Evolutionary conservation across 2,329 filamentous ascomycete genomes (phyloP), one percentile per base, ranked within the genome.

Genomic region (Trichoderma atroviride): DNA sequence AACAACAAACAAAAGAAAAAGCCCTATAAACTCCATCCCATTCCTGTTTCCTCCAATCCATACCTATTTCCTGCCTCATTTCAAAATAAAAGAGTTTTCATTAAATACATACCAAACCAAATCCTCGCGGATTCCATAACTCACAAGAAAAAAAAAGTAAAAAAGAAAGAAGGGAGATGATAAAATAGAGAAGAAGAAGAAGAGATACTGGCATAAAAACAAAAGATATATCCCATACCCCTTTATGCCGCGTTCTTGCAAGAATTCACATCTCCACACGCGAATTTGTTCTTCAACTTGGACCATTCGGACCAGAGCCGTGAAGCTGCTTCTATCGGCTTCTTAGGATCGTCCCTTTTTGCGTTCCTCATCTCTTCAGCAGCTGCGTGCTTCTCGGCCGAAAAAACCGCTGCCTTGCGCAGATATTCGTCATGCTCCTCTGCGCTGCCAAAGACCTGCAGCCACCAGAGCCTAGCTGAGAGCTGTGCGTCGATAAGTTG

Each of bases 391-490:
- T 81, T 82, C 68, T 79, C 76, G 24, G 79, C 77, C 63, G 84
- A 72, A 70, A 82, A 83, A 1, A 73, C 71, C 61, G 80, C 79
- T 11, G 86, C 87, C 71, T 86, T 86, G 63, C 75, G 77, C 68
- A 81, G 73, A 71, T 88, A 88, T 2, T 78, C 79, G 3, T 79
- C 75, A 63, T 83, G 79, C 72, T 87, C 84, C 19, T 83, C 80
- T 3, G 74, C 76, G 73, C 83, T 84, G 24, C 85, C 85, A 62
- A 82, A 85, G 37, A 87, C 61, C 75, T 83, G 85, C 61, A 89
- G 78, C 86, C 86, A 89, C 79, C 84, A 82, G 37, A 88, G 80
- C 75, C 84, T 87, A 16, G 87, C 87, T 55, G 79, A 80, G 31
- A 90, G 79, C 74, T 88, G 87, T 16, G 87, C 85, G 50, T 81